Percentiles rank a stretch among this genome's conserved stretches.
Conservation (phyloP, 139 green algal species). For the Chlorella sp. region DNA sequence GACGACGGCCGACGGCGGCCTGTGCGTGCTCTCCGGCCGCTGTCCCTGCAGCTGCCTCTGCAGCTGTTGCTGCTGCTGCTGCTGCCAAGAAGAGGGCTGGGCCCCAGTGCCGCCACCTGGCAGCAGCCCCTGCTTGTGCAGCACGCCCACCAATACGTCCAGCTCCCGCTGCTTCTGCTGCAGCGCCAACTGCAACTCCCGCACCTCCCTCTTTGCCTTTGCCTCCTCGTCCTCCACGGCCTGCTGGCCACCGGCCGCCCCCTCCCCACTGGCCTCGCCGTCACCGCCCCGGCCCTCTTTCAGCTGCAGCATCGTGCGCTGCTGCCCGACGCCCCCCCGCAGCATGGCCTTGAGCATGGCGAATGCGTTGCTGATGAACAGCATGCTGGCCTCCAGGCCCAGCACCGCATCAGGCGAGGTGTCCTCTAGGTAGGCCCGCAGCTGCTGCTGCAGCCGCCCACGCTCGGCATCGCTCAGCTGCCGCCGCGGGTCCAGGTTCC, state of each 20-base stretch:
- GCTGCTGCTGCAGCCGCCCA: conserved; percentile 52
- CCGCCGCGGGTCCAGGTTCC: conserved; percentile 53
- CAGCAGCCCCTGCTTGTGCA: conserved; percentile 10
- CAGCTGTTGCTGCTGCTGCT: conserved; percentile 1
- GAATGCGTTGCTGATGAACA: conserved; percentile 65
- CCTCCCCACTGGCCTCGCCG: background rate
- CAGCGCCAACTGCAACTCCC: conserved; percentile 16
- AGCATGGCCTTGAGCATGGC: conserved; percentile 51
- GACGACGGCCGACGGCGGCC: too few relatives aligned
- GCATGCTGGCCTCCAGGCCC: conserved; percentile 66
- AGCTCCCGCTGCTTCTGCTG: conserved; percentile 72
- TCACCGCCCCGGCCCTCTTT: background rate
- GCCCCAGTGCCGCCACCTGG: background rate
- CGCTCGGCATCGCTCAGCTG: conserved; percentile 72
- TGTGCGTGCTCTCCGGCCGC: background rate
- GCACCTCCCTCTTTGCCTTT: conserved; percentile 3
- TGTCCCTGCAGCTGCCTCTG: background rate
- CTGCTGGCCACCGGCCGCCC: background rate
- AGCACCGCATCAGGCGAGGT: conserved; percentile 50
- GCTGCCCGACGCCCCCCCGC: background rate
- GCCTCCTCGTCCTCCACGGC: background rate
- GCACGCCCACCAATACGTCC: conserved; percentile 56
- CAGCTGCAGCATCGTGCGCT: background rate
- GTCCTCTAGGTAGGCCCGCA: conserved; percentile 59
- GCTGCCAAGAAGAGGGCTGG: too few relatives aligned